phyloP scores from a whole-genome alignment of 2,329 filamentous ascomycete genomes.

The Bretziella fagacearum region DNA sequence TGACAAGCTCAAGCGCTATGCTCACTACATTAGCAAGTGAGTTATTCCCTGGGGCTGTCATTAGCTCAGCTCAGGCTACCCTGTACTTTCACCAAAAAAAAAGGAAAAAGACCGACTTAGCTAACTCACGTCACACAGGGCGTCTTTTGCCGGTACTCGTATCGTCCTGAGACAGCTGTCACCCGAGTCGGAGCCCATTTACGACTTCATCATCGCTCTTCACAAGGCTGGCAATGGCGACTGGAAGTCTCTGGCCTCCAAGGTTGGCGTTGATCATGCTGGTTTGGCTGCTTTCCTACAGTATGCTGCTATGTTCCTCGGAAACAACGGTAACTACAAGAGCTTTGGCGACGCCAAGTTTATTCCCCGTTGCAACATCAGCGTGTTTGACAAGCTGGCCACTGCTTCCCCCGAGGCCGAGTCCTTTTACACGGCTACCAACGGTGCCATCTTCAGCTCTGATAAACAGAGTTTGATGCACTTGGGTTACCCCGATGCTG shows the following conservation, averaged over 20 bases:
- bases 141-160: constrained; percentile 58
- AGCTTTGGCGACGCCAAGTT: constrained; percentile 77
- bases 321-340: constrained; percentile 74
- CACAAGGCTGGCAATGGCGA: constrained; percentile 50
- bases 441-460: constrained; percentile 55
- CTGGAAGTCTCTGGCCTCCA: constrained; percentile 49
- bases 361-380: constrained; percentile 51
- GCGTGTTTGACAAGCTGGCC: constrained; percentile 47
- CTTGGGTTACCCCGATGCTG: constrained; percentile 55
- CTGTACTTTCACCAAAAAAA: background rate
- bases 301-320: constrained; percentile 63
- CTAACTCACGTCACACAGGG: constrained; percentile 29
- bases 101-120: no score
- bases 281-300: constrained; percentile 54
- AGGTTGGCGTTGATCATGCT: constrained; percentile 45
- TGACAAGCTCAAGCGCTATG: constrained; percentile 71
- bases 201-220: constrained; percentile 60
- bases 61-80: background rate
- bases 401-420: constrained; percentile 42
- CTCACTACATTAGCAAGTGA: constrained; percentile 73
- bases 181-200: constrained; percentile 65
- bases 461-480: constrained; percentile 50
- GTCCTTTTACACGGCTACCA: constrained; percentile 48
- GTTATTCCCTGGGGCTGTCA: constrained; percentile 15
- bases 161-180: constrained; percentile 69